Conservation (phyloP, 805 yeast genomes). For the Saturnispora ahearnii region DNA sequence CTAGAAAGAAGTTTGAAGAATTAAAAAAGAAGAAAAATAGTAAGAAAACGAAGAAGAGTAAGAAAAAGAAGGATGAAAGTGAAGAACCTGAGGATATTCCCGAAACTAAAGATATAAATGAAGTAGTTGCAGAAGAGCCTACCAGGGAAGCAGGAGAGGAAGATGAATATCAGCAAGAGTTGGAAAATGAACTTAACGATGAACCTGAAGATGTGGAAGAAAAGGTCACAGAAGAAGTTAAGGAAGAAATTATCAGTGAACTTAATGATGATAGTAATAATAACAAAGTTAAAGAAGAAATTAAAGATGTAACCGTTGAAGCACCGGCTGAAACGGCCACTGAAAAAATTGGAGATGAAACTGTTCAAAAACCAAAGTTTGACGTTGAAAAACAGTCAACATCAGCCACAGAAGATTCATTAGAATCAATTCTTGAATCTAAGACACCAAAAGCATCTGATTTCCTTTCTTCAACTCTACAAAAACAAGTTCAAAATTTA, state of each 20-base stretch:
- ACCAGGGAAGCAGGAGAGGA: not conserved
- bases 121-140: not conserved
- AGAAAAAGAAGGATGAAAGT: conserved; percentile 7
- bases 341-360: not conserved
- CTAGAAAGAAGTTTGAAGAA: conserved; percentile 30
- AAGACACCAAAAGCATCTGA: conserved; percentile 15
- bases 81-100: not conserved
- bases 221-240: not conserved
- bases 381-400: not conserved
- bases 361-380: not conserved
- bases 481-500: conserved; percentile 29
- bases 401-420: not conserved
- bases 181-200: not conserved
- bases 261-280: not conserved
- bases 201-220: not conserved
- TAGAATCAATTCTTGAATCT: conserved; percentile 10
- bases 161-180: conserved; percentile 1
- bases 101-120: not conserved
- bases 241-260: not conserved
- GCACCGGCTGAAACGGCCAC: not conserved
- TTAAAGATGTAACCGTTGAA: not conserved
- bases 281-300: not conserved
- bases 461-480: conserved; percentile 21
- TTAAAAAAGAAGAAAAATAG: conserved; percentile 26
- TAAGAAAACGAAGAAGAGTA: conserved; percentile 16